Evolutionary conservation across 192 early-diverging fungal genomes (phyloP), one percentile per base, ranked within the genome.

Genomic region (Haplosporangium gracile): DNA sequence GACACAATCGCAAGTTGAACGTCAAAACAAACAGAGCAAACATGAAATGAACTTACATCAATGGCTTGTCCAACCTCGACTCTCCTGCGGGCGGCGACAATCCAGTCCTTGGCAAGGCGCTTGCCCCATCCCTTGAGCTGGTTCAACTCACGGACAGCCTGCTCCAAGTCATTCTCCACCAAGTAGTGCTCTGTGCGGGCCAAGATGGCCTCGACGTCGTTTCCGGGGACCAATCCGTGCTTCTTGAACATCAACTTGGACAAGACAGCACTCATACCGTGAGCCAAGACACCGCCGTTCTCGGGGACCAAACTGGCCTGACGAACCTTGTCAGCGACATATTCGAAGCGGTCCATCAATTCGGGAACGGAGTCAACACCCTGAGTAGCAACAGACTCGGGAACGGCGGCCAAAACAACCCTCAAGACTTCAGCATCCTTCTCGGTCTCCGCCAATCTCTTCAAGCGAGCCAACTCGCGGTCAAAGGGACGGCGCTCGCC

Each of bases 71-170:
- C 93, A 39, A 98, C 90, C 88, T 97, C 96, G 78, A 99, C 91
- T 88, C 97, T 93, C 78, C 90, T 90, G 57, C 97, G 93, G 1
- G 97, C 96, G 40, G 92, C 90, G 39, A 88, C 85, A 38, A 99
- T 89, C 98, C 98, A 99, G 89, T 97, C 98, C 86, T 90, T 82
- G 24, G 97, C 95, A 69, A 99, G 88, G 80, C 88, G 90, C 88
- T 95, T 95, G 22, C 96, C 92, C 98, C 98, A 99, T 13, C 98
- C 97, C 60, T 88, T 93, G 68, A 99, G 89, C 88, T 97, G 97
- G 89, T 98, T 98, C 77, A 98, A 87, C 85, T 99, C 97, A 81
- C 98, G 92, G 20, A 96, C 89, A 16, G 97, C 97, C 75, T 89
- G 88, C 65, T 98, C 97, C 74, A 99, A 84, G 88, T 99, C 96